Evolutionary conservation across 441 rosid genomes (phyloP).

Genomic region (Croton laevigatus): DNA sequence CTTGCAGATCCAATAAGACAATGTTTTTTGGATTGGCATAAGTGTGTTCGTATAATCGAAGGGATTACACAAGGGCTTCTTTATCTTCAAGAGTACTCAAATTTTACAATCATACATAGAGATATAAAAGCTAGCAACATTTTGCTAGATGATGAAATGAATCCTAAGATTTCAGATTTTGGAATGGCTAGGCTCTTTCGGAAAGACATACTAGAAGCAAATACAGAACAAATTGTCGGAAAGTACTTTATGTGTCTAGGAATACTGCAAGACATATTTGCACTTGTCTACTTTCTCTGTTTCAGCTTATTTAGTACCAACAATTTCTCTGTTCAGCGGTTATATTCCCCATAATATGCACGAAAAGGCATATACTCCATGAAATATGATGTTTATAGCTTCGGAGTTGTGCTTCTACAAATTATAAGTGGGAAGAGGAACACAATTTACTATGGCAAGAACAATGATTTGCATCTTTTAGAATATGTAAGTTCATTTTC

Average conservation of each 20-base stretch:
- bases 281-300: too few species aligned
- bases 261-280: too few species aligned
- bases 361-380: neutral
- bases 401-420: slow-evolving; percentile 33
- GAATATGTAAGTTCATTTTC: slow-evolving; percentile 18
- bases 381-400: slow-evolving; percentile 33
- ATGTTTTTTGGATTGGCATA: neutral
- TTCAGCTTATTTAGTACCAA: too few species aligned
- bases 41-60: slow-evolving; percentile 10
- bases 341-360: neutral
- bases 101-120: slow-evolving; percentile 21
- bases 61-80: slow-evolving; percentile 27
- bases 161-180: slow-evolving; percentile 21
- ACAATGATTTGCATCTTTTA: slow-evolving; percentile 15
- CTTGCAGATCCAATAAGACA: neutral
- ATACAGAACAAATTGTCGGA: slow-evolving; percentile 9
- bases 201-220: neutral
- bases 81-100: slow-evolving; percentile 25
- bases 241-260: neutral
- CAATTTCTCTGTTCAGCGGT: neutral
- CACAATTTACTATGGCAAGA: slow-evolving; percentile 10
- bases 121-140: slow-evolving; percentile 25
- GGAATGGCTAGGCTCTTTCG: slow-evolving; percentile 14
- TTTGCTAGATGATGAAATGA: slow-evolving; percentile 20
- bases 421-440: slow-evolving; percentile 27